phyloP scores from a whole-genome alignment of 1,139 yeast genomes.

The Blastobotrys aristatus region DNA sequence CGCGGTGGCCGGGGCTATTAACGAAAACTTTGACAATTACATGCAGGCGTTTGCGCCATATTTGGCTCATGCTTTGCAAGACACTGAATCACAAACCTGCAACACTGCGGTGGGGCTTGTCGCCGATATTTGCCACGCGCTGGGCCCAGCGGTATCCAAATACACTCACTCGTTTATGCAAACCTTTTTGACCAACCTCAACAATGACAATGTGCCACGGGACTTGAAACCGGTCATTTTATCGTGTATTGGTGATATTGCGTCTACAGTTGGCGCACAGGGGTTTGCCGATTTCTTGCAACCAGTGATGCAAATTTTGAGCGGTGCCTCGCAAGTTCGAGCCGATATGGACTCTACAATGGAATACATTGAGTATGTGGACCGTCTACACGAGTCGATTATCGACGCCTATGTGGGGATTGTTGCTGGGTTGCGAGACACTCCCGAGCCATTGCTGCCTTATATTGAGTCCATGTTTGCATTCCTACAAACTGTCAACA shows the following conservation, averaged over 20 bases:
- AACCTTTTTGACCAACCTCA: constrained; percentile 67
- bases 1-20: constrained; percentile 78
- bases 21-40: constrained; percentile 63
- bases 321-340: constrained; percentile 50
- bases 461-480: constrained; percentile 66
- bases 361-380: constrained; percentile 74
- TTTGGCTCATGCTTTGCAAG: constrained; percentile 69
- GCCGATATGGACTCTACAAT: constrained; percentile 46
- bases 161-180: constrained; percentile 80
- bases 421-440: constrained; percentile 74
- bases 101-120: constrained; percentile 90
- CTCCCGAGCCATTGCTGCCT: constrained; percentile 61
- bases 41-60: constrained; percentile 80
- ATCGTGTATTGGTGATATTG: constrained; percentile 96
- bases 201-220: constrained; percentile 60
- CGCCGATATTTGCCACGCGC: constrained; percentile 93
- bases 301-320: constrained; percentile 70
- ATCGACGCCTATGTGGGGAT: constrained; percentile 94
- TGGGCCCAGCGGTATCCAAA: constrained; percentile 66
- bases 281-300: constrained; percentile 68
- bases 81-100: constrained; percentile 78
- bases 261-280: constrained; percentile 73
- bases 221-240: constrained; percentile 83
- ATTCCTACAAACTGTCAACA: constrained; percentile 56
- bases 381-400: constrained; percentile 74